phyloP scores from a whole-genome alignment of 2,329 filamentous ascomycete species.

The Cylindrodendrum hubeiense region DNA sequence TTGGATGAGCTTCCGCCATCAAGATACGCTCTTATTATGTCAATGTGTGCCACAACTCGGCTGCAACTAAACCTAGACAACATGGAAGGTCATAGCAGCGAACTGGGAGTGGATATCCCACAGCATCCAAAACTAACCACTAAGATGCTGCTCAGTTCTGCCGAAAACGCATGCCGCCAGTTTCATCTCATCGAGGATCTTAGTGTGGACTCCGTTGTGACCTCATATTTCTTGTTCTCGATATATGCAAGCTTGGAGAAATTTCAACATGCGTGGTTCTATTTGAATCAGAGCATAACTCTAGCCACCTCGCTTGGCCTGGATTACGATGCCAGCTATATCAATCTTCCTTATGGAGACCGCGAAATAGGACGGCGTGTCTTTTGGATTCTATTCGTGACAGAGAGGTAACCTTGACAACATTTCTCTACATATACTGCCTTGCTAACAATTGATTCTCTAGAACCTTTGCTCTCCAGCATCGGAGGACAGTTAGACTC shows the following conservation, averaged over 20 bases:
- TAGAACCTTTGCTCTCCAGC: constrained; percentile 41
- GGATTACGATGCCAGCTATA: constrained; percentile 30
- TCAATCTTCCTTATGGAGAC: constrained; percentile 24
- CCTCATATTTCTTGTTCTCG: constrained; percentile 39
- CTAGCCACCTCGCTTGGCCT: constrained; percentile 33
- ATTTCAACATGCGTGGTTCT: constrained; percentile 38
- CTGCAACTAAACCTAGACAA: neutral
- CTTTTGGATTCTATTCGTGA: constrained; percentile 46
- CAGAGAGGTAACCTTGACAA: constrained; percentile 28
- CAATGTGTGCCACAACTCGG: neutral
- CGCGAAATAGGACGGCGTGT: constrained; percentile 35
- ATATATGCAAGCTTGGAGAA: constrained; percentile 38
- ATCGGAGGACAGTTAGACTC: constrained; percentile 35
- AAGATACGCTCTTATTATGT: neutral
- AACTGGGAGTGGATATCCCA: neutral
- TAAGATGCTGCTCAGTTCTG: neutral
- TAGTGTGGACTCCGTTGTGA: constrained; percentile 34
- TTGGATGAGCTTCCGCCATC: neutral
- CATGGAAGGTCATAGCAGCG: neutral
- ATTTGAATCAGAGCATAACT: constrained; percentile 38
- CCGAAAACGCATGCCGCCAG: neutral
- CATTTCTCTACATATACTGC: neutral
- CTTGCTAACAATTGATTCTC: neutral
- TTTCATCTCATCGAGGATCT: constrained; percentile 1
- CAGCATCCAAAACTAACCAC: neutral